A percentile compares a stretch with the other conserved stretches of the same genome.
Evolutionary conservation across 305 asterid genomes (phyloP).

Genomic region (Fraxinus sp.): DNA sequence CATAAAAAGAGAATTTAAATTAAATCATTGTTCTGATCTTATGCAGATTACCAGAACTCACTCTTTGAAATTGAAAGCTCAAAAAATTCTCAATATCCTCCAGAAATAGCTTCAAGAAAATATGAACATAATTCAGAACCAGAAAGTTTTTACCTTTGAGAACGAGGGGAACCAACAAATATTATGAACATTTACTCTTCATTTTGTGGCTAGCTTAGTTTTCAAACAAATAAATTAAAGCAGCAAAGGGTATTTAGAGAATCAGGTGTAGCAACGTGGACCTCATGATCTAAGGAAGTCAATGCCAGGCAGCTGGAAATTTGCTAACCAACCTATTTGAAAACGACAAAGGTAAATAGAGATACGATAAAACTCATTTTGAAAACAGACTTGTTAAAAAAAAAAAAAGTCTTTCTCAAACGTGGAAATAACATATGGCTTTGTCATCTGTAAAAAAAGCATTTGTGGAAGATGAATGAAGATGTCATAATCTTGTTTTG

Average conservation of each 20-base stretch:
- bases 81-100: not conserved
- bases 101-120: not conserved
- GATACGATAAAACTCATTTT: not conserved
- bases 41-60: not conserved
- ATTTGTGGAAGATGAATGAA: not conserved
- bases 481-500: constrained; percentile 28
- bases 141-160: constrained; percentile 27
- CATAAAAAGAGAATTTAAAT: constrained; percentile 16
- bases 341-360: constrained; percentile 12
- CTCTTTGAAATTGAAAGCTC: not conserved
- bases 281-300: constrained; percentile 65
- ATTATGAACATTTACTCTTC: not conserved
- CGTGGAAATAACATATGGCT: not conserved
- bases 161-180: constrained; percentile 5
- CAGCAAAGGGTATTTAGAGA: not conserved
- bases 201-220: constrained; percentile 7
- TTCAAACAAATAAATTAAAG: constrained; percentile 29
- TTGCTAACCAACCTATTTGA: constrained; percentile 62
- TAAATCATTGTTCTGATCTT: constrained; percentile 5
- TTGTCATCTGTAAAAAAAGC: constrained; percentile 10
- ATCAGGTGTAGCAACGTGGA: constrained; percentile 49
- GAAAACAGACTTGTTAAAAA: not conserved
- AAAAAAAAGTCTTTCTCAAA: not conserved
- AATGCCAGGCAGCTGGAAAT: constrained; percentile 80
- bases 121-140: not conserved